Base-by-base conservation (phyloP, 495 filamentous ascomycete genomes). In the Evernia prunastri region DNA sequence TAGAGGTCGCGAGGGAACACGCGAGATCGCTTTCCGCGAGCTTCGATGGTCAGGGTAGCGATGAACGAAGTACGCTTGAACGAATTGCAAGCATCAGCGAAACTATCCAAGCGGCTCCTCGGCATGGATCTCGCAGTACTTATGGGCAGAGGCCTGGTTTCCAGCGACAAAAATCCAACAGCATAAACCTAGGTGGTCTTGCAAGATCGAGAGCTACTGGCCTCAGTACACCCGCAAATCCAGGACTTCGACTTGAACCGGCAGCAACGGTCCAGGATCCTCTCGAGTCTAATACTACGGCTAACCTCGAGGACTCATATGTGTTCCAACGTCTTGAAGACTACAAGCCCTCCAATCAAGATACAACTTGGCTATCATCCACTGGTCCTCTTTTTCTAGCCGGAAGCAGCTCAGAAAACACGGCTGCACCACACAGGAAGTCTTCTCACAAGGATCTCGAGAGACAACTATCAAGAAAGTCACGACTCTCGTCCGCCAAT, bases 291-390 rank as follows among this genome's bases (percentile, higher is more conserved):
- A 27, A 59, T 23, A 37, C 12, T 17, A 23, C 20, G 5, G n/a
- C 18, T 25, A 35, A 59, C 7, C 58, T 59, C 29, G 12, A 59
- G 27, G 36, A 59, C 58, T 36, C 58, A 20, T 59, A 59, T 59
- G 58, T 59, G 58, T 59, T 59, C 35, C 35, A 59, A 42, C 13
- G 58, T 27, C 58, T 59, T 13, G 58, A 40, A 18, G 13, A 59
- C n/a, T 36, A 31, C 17, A 25, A 18, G 8, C 27, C 37, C 58
- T 4, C 58, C 8, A 40, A 37, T 37, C 36, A 27, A 15, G 25
- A 42, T 7, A 17, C 1, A 20, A 17, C 58, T 27, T 18, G 10
- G 37, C 29, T 1, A 17, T 20, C 58, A 23, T 23, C 58, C 20
- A 59, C 18, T 42, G 25, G 35, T 1, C 36, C 58, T 6, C n/a